Base-by-base conservation (phyloP, 148 eudicot species). In the Rhododendron ferrugineum region DNA sequence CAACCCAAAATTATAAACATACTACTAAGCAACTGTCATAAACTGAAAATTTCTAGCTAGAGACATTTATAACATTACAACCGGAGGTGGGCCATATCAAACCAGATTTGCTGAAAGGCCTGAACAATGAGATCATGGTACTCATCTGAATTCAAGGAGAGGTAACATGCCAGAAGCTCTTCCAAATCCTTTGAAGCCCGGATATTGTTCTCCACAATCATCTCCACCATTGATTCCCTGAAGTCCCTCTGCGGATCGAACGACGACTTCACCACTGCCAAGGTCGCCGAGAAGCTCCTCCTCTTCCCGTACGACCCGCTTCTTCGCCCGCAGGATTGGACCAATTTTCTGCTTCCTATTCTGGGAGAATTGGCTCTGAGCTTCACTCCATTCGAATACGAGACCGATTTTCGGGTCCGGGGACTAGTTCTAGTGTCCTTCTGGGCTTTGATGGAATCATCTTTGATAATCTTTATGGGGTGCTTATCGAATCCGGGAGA, bases 31-130 rank as follows among this genome's bases (percentile, higher is more conserved):
- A 70, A 82, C 40, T 28, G 77, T 66, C 56, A 30, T 52, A 26
- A 28, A 82, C 75, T 44, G 56, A 66, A 82, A 46, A 83, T 66
- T 40, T 66, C 84, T 23, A 15, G 54, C 84, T 23, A 15, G 54
- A 46, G 80, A 34, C 23, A 74, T 36, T 20, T 34, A 73, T 79
- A 46, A 4, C 40, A 34, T 83, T 83, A 80, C 80, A 85, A 60
- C 26, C 54, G 18, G 32, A 80, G 73, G 50, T 79, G 56, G 85
- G 85, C 82, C 86, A 92, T 82, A 20, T 89, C 89, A 50, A 90
- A 89, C 96, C 94, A 93, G 76, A 93, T 90, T 89, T 93, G 92
- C 82, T 91, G 89, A 81, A 93, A 93, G 14, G 88, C 96, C 86
- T 90, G 83, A 22, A 93, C 88, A 72, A 93, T 93, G n/a, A 93